These are phyloP conservation scores for Fusarium austroafricanum DNA, from an alignment of 2,329 filamentous ascomycete species.

Conservation along the genomic window DNA sequence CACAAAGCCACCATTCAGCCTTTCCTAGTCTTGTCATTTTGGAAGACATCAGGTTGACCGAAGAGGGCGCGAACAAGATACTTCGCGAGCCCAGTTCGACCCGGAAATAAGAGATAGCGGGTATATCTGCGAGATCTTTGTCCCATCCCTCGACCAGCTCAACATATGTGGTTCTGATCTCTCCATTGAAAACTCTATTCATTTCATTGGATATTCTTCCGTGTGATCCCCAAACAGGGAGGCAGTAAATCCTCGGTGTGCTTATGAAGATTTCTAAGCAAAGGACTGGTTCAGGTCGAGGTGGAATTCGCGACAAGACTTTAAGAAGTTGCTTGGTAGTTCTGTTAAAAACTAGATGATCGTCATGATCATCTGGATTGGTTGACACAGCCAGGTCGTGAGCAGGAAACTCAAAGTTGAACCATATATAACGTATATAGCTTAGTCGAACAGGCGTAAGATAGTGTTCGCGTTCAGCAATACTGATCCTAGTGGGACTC, in stretches of 20 bases:
- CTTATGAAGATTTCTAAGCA: constrained; percentile 7
- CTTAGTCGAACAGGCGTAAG: background rate
- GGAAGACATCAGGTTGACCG: background rate
- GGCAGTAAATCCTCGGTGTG: constrained; percentile 3
- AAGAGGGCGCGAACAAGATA: constrained; percentile 15
- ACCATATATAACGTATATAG: constrained; percentile 12
- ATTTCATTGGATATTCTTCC: background rate
- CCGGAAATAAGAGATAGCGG: constrained; percentile 5
- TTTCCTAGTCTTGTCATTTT: constrained; percentile 9
- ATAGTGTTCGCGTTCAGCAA: background rate
- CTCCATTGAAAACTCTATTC: background rate
- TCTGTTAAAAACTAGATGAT: constrained; percentile 1
- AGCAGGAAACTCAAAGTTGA: constrained; percentile 12
- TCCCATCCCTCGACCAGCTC: background rate
- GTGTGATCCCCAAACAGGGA: background rate
- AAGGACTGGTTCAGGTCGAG: background rate
- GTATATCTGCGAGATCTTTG: background rate
- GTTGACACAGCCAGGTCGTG: constrained; percentile 7
- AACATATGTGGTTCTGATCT: background rate
- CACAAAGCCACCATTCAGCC: constrained; percentile 9
- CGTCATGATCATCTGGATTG: constrained; percentile 1
- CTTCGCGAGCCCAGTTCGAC: constrained; percentile 6
- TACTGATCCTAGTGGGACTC: background rate
- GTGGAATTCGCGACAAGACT: background rate
- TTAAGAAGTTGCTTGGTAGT: background rate